Percentiles rank a stretch among this genome's conserved stretches.
phyloP scores from a whole-genome alignment of 2,329 filamentous ascomycete genomes.

The Neophaeococcomyces mojaviensis region DNA sequence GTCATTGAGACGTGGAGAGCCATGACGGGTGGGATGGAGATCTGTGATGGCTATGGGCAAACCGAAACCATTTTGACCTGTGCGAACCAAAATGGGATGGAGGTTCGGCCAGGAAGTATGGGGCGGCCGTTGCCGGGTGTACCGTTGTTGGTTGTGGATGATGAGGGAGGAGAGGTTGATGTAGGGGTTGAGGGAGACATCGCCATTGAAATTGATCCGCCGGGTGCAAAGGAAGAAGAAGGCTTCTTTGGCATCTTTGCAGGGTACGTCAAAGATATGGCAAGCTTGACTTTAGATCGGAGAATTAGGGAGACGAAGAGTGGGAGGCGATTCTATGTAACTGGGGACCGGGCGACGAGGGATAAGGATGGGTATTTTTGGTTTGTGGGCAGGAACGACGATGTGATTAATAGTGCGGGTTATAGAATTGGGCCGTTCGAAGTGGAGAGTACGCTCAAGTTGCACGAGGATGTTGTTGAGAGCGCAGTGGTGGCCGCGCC shows the following conservation, averaged over 20 bases:
- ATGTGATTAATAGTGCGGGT: conserved; percentile 35
- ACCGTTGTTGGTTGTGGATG: conserved; percentile 29
- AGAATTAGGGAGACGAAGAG: conserved; percentile 14
- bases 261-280: conserved; percentile 17
- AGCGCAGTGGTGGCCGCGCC: conserved; percentile 35
- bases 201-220: conserved; percentile 23
- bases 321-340: conserved; percentile 29
- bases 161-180: conserved; percentile 24
- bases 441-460: conserved; percentile 35
- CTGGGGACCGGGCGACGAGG: conserved; percentile 30
- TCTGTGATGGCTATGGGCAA: conserved; percentile 36
- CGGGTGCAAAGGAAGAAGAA: conserved; percentile 1
- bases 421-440: conserved; percentile 36
- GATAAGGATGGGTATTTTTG: conserved; percentile 31
- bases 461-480: conserved; percentile 33
- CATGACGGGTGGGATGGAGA: conserved; percentile 29
- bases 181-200: conserved; percentile 33
- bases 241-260: conserved; percentile 20
- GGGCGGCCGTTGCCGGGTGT: conserved; percentile 33
- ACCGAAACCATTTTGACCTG: conserved; percentile 35
- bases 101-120: conserved; percentile 34
- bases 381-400: conserved; percentile 31
- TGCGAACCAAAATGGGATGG: conserved; percentile 31
- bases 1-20: conserved; percentile 32
- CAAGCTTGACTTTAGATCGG: conserved; percentile 15